Evolutionary conservation across 768 basidiomycete species (phyloP), one percentile per base, ranked within the genome.

Genomic region (Termitomyces sp.): DNA sequence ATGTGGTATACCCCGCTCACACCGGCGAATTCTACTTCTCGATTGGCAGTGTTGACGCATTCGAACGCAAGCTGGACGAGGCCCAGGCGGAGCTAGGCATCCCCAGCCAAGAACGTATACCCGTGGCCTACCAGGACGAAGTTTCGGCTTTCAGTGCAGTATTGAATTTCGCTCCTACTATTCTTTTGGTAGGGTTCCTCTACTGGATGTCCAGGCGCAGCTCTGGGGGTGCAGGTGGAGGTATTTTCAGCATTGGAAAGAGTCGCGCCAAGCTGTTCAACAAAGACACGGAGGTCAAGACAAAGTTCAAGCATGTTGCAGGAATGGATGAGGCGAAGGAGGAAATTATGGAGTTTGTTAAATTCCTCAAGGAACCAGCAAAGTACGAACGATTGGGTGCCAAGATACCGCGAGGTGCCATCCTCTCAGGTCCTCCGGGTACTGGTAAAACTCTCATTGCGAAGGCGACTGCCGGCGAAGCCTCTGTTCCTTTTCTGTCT

Each of bases 251-350:
- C 68, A 95, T 99, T 38, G 97, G 96, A 54, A 98, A 98, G 78
- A 95, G 92, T 67, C 84, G 81, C 59, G 97, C 97, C 14, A 92
- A 87, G 73, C 76, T 97, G 68, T 98, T 98, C 76, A 98, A 98
- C 78, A 90, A 96, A 76, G 96, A 99, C 64, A 94, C 90, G 34
- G 91, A 95, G 52, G 88, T 98, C 68, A 89, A 86, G 69, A 86
- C 90, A 66, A 90, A 90, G 71, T 99, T 99, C 78, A 87, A 87
- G 75, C 95, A 99, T 69, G 93, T 99, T 17, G 97, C 97, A 14
- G 97, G 97, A 37, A 98, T 98, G 96, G 97, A 99, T 74, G 97
- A 99, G 74, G 97, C 95, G 43, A 99, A 99, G 79, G 92, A 95
- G 77, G 97, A 99, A 76, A 96, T 99, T 65, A 96, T 98, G 92